A percentile compares a stretch with the other conserved stretches of the same genome.
Evolutionary conservation across 192 early-diverging fungal species (phyloP).

Genomic region (Entomortierella beljakovae): DNA sequence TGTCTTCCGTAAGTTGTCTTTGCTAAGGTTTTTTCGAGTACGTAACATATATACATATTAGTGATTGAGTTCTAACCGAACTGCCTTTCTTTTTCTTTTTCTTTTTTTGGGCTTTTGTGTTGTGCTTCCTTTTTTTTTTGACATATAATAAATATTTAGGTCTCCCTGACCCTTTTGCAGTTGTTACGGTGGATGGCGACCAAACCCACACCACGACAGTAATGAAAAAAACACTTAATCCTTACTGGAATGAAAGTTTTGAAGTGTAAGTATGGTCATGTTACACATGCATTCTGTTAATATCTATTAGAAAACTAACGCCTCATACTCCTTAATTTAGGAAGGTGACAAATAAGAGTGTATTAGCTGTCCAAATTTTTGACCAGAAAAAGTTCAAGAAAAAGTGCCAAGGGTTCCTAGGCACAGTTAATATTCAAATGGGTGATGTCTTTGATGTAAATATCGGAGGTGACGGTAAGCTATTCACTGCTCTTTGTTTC

Average conservation of each 20-base stretch:
- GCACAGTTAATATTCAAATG: slow-evolving; percentile 89
- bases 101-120: neutral
- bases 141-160: slow-evolving; percentile 50
- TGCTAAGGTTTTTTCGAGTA: neutral
- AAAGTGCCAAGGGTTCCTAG: slow-evolving; percentile 90
- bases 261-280: slow-evolving; percentile 71
- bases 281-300: too few relatives aligned
- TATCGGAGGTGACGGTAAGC: slow-evolving; percentile 74
- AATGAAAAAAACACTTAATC: slow-evolving; percentile 90
- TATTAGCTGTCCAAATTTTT: slow-evolving; percentile 95
- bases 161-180: slow-evolving; percentile 96
- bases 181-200: slow-evolving; percentile 94
- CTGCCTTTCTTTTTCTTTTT: neutral
- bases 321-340: slow-evolving; percentile 36
- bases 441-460: slow-evolving; percentile 86
- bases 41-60: too few relatives aligned
- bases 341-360: slow-evolving; percentile 76
- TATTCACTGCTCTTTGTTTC: too few relatives aligned
- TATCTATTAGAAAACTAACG: too few relatives aligned
- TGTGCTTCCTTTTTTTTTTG: neutral
- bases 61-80: too few relatives aligned
- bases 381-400: slow-evolving; percentile 98
- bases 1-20: slow-evolving; percentile 76
- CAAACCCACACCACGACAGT: slow-evolving; percentile 94
- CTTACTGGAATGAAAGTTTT: slow-evolving; percentile 96